These are phyloP conservation scores for Tricholoma matsutake DNA, from an alignment of 768 basidiomycete genomes.

Conservation along the genomic window DNA sequence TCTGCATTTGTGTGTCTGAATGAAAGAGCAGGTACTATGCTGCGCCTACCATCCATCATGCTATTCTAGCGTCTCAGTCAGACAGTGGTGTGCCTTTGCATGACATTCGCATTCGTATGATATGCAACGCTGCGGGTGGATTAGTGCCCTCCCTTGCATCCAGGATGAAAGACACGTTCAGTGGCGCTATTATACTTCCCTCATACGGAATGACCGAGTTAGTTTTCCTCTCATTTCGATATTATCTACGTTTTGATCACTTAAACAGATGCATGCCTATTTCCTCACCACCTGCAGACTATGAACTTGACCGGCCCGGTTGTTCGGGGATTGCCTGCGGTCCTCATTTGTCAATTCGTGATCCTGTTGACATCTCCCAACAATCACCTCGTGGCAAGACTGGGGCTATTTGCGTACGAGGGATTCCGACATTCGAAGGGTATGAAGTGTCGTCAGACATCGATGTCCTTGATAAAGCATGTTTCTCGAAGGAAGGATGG, in stretches of 20 bases:
- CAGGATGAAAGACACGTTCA: conserved; percentile 44
- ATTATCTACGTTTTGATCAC: background rate
- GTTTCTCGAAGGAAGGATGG: conserved; percentile 50
- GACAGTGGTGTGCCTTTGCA: conserved; percentile 26
- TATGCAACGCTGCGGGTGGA: conserved; percentile 51
- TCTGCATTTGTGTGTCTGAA: conserved; percentile 2
- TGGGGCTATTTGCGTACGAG: conserved; percentile 54
- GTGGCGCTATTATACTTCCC: conserved; percentile 48
- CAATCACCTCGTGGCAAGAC: conserved; percentile 37
- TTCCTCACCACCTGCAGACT: conserved; percentile 40
- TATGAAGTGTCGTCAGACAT: conserved; percentile 46
- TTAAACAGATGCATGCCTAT: conserved; percentile 46
- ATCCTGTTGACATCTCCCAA: conserved; percentile 32
- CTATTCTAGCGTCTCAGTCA: conserved; percentile 40
- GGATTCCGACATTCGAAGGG: conserved; percentile 49
- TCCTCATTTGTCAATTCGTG: conserved; percentile 42
- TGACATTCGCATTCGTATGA: conserved; percentile 41
- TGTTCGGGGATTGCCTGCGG: conserved; percentile 48
- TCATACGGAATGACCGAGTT: conserved; percentile 49
- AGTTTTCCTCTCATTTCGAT: background rate
- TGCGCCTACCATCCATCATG: conserved; percentile 48
- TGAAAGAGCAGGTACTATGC: conserved; percentile 41
- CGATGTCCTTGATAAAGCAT: conserved; percentile 41
- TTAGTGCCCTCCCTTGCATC: conserved; percentile 51
- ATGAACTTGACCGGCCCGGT: conserved; percentile 43